A percentile compares a stretch with the other conserved stretches of the same genome.
Conservation (phyloP, 306 rosid species). For the Dicorynia guianensis region DNA sequence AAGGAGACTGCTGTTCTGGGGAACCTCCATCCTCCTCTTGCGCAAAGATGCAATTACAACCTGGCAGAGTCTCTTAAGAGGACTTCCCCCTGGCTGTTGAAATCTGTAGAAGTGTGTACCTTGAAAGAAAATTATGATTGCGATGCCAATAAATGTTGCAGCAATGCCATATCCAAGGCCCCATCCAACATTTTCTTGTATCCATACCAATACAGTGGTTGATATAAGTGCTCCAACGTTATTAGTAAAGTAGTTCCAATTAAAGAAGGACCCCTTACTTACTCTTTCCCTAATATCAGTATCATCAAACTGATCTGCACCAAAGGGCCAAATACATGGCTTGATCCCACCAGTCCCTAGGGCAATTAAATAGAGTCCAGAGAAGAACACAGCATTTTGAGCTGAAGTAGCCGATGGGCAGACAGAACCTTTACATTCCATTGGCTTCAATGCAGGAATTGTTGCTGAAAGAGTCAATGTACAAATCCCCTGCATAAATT, state of each 20-base stretch:
- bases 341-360: conserved; percentile 97
- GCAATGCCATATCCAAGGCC: conserved; percentile 97
- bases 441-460: conserved; percentile 73
- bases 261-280: conserved; percentile 93
- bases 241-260: conserved; percentile 93
- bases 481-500: conserved; percentile 85
- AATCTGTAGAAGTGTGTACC: conserved; percentile 92
- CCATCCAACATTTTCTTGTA: conserved; percentile 98
- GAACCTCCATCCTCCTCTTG: conserved; percentile 68
- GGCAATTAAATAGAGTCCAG: conserved; percentile 94
- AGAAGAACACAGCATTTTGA: conserved; percentile 86
- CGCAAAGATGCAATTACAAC: conserved; percentile 85
- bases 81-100: conserved; percentile 98
- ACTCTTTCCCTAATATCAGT: conserved; percentile 82
- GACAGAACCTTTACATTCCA: conserved; percentile 64
- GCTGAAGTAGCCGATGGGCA: conserved; percentile 89
- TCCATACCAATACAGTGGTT: conserved; percentile 79
- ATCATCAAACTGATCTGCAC: conserved; percentile 99
- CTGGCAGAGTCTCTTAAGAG: conserved; percentile 92
- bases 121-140: conserved; percentile 80
- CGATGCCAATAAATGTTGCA: conserved; percentile 79
- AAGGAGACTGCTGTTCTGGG: conserved; percentile 71
- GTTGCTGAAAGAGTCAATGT: conserved; percentile 93
- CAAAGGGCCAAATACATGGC: conserved; percentile 94
- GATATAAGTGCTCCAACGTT: conserved; percentile 91